Base-by-base conservation (phyloP, 2,329 filamentous ascomycete species). In the Conoideocrella luteorostrata region DNA sequence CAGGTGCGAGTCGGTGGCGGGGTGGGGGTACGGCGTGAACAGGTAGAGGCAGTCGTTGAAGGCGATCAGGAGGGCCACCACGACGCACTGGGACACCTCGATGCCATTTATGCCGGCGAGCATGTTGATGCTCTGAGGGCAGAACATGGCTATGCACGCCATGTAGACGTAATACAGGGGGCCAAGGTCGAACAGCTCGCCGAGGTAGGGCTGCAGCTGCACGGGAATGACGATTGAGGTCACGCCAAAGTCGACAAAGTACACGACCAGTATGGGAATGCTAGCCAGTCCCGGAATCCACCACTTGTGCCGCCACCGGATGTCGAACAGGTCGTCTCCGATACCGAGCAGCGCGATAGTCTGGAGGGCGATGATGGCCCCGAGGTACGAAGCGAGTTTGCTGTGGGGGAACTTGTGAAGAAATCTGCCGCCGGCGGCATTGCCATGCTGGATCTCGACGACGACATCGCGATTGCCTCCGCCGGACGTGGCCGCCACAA, bases 81-180 rank as follows among this genome's bases (percentile, higher is more conserved):
- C 86, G 50, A 98, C 72, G 47, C 89, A 96, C 68, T 98, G 93
- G 10, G 86, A 82, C 44, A 97, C 93, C 65, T 98, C 93, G 62
- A 98, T 93, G 44, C 93, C 93, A 65, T 98, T 98, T 66, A 98
- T 88, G n/a, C 93, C 93, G 0, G 93, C 93, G n/a, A 98, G 74
- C 68, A 98, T 98, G 72, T 98, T 98, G 77, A 98, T 98, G 65
- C 88, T 89, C 69, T 98, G 97, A 6, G 93, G 90, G 54, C 89
- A 95, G 71, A 98, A 98, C 64, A 98, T 98, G 61, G 91, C 87
- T 53, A 98, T 78, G 45, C 86, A 84, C 41, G 88, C 88, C 93
- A 98, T 98, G 74, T 97, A 98, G 58, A 84, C 70, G 69, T 98
- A 98, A 77, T 98, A 98, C 45, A 88, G 69, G 61, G 78, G 66